Evolutionary conservation across 441 rosid species (phyloP).

Genomic region (Hypseocharis bilobata): DNA sequence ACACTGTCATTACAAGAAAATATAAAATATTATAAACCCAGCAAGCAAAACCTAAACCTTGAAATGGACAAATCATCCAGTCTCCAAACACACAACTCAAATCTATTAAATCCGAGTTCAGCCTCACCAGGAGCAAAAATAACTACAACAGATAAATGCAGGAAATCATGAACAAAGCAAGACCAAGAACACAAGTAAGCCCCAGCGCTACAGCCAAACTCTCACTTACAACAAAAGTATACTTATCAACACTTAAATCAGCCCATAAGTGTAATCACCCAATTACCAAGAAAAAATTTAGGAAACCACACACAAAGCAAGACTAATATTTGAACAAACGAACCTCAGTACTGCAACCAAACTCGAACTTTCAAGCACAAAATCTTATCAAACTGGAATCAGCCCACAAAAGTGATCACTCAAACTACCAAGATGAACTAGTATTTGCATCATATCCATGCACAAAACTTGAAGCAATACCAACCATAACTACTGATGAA

Average conservation of each 20-base stretch:
- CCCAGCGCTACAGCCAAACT: not conserved
- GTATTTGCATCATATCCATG: not conserved
- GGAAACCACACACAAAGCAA: not conserved
- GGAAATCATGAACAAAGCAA: not conserved
- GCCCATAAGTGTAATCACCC: not conserved
- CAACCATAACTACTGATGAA: not conserved
- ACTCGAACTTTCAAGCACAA: not conserved
- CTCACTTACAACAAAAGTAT: not conserved
- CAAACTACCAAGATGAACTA: not conserved
- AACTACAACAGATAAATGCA: not conserved
- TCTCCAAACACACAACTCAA: not conserved
- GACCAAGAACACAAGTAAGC: not conserved
- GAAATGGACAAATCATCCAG: not conserved
- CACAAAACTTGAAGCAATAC: not conserved
- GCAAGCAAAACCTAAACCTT: constrained; percentile 2
- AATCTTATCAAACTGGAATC: not conserved
- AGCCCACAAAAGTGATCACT: not conserved
- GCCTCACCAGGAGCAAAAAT: not conserved
- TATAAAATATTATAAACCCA: not conserved
- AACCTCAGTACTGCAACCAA: constrained; percentile 1
- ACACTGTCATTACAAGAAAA: not conserved
- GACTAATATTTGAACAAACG: not conserved
- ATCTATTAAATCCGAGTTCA: constrained; percentile 1
- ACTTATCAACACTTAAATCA: not conserved
- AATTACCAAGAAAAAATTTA: not conserved